Percentiles rank a stretch among this genome's conserved stretches.
Conservation (phyloP, 306 rosid species). For the Quercus alba region DNA sequence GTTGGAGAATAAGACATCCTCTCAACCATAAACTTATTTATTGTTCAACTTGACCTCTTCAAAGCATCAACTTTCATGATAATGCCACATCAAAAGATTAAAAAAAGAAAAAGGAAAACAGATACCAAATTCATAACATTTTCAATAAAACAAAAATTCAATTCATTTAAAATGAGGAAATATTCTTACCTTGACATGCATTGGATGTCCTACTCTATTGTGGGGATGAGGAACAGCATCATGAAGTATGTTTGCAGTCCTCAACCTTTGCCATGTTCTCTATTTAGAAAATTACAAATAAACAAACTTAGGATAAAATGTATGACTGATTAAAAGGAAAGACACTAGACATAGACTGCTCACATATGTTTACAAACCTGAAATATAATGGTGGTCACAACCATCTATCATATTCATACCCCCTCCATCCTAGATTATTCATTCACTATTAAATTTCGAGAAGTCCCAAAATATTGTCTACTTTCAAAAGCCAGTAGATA, state of each 20-base stretch:
- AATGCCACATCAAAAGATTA: neutral
- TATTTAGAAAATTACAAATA: constrained; percentile 8
- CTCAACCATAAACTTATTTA: no score
- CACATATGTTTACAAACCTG: neutral
- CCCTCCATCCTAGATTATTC: no score
- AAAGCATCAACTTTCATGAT: neutral
- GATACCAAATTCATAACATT: neutral
- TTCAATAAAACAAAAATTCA: neutral
- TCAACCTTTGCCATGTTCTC: constrained; percentile 80
- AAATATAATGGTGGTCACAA: neutral
- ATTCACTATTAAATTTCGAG: no score
- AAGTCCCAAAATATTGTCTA: no score
- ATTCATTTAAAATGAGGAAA: constrained; percentile 2
- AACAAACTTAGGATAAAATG: neutral
- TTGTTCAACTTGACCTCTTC: no score
- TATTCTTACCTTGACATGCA: constrained; percentile 66
- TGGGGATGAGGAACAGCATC: constrained; percentile 67
- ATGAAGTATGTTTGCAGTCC: constrained; percentile 55
- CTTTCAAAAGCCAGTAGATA: no score
- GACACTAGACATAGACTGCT: neutral
- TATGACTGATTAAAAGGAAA: neutral
- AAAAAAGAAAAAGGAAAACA: neutral
- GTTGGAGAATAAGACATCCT: neutral
- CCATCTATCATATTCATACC: neutral
- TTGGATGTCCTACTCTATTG: constrained; percentile 71